Evolutionary conservation across 441 rosid species (phyloP).

Genomic region (Arabidopsis hybrid): DNA sequence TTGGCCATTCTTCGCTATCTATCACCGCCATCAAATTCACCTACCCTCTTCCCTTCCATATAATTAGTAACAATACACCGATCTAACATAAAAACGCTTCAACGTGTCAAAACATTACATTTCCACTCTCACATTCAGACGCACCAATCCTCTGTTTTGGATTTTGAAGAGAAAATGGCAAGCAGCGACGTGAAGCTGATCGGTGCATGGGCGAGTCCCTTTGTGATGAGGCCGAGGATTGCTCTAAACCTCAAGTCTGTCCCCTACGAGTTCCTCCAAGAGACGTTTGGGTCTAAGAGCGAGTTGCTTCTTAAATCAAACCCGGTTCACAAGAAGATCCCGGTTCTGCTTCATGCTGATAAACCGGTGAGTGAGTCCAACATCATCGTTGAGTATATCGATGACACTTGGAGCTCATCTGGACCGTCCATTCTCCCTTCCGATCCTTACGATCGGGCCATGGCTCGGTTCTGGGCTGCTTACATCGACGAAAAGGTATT

Average conservation of each 20-base stretch:
- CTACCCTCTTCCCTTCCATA: slow-evolving; percentile 29
- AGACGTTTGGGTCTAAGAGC: slow-evolving; percentile 60
- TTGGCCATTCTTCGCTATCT: background rate
- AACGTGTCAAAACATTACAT: slow-evolving; percentile 1
- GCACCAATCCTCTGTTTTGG: background rate
- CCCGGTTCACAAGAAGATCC: slow-evolving; percentile 84
- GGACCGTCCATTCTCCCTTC: slow-evolving; percentile 68
- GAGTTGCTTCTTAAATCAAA: slow-evolving; percentile 74
- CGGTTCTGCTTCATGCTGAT: slow-evolving; percentile 69
- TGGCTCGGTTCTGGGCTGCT: slow-evolving; percentile 72
- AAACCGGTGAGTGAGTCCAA: slow-evolving; percentile 75
- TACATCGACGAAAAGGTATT: slow-evolving; percentile 69
- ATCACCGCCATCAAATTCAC: slow-evolving; percentile 24
- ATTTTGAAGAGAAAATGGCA: slow-evolving; percentile 30
- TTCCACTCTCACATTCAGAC: slow-evolving; percentile 1
- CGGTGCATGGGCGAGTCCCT: slow-evolving; percentile 83
- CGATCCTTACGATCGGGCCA: slow-evolving; percentile 63
- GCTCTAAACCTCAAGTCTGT: slow-evolving; percentile 74
- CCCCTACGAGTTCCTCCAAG: slow-evolving; percentile 65
- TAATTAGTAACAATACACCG: background rate
- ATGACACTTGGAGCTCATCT: slow-evolving; percentile 67
- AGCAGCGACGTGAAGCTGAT: slow-evolving; percentile 60
- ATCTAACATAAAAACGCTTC: slow-evolving; percentile 7
- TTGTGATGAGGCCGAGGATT: slow-evolving; percentile 65
- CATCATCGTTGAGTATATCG: slow-evolving; percentile 72